Evolutionary conservation across 305 asterid genomes (phyloP).

Genomic region (Euphrasia arctica): DNA sequence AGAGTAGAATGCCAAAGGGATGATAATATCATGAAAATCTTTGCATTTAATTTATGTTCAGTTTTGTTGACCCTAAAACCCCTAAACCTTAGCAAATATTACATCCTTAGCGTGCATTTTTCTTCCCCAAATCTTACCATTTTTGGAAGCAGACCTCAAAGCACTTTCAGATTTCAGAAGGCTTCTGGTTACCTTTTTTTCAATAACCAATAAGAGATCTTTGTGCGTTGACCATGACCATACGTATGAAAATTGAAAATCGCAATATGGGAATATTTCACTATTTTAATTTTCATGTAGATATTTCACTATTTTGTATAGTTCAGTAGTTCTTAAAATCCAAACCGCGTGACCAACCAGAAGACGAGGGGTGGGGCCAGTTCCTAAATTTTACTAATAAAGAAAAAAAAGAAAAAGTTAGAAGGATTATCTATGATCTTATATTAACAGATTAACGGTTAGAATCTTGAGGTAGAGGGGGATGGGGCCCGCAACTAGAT

Average conservation of each 20-base stretch:
- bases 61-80: constrained; percentile 4
- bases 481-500: not conserved
- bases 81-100: not conserved
- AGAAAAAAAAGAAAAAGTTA: constrained; percentile 20
- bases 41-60: constrained; percentile 1
- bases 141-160: not conserved
- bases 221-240: not conserved
- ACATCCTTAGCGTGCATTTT: constrained; percentile 15
- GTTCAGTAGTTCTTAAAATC: constrained; percentile 1
- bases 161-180: too few species aligned
- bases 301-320: not conserved
- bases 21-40: constrained; percentile 20
- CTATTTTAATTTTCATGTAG: not conserved
- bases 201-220: not conserved
- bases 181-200: not conserved
- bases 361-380: not conserved
- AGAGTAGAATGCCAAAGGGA: too few species aligned
- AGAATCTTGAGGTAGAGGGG: not conserved
- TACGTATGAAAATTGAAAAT: not conserved
- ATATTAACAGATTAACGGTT: constrained; percentile 4
- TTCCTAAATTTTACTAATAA: constrained; percentile 1
- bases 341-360: constrained; percentile 28
- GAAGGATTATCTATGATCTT: constrained; percentile 19
- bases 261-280: too few species aligned
- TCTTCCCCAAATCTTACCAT: constrained; percentile 20